Conservation (phyloP, 352 stramenopile species). For the Phytophthora megakarya region DNA sequence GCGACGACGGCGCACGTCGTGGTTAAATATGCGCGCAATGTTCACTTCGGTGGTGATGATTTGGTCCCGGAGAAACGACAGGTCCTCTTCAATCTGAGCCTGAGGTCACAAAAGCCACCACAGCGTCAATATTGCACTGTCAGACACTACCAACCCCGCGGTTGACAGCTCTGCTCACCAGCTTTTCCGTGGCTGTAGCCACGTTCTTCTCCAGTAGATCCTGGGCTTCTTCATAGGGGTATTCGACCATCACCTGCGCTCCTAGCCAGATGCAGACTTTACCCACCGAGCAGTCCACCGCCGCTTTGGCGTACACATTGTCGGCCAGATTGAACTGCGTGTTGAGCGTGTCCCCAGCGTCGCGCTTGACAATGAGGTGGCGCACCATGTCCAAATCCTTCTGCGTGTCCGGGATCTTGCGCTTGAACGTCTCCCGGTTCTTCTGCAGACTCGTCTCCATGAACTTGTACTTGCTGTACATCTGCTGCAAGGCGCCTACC, state of each 20-base stretch:
- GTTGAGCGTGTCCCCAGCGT: conserved; percentile 79
- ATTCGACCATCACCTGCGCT: conserved; percentile 98
- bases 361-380: conserved; percentile 60
- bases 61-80: conserved; percentile 95
- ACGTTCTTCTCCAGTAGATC: conserved; percentile 87
- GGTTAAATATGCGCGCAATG: conserved; percentile 97
- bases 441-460: conserved; percentile 90
- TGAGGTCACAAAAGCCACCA: conserved; percentile 20
- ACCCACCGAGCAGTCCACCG: conserved; percentile 87
- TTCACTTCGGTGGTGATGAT: conserved; percentile 98
- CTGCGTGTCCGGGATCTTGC: conserved; percentile 92
- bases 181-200: conserved; percentile 62
- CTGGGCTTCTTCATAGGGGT: conserved; percentile 96
- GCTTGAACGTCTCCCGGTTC: conserved; percentile 87
- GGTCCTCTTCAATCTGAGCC: conserved; percentile 88
- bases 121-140: not conserved
- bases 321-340: conserved; percentile 95
- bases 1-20: conserved; percentile 92
- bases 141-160: not conserved
- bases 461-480: conserved; percentile 93
- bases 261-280: conserved; percentile 98
- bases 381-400: conserved; percentile 71
- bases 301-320: conserved; percentile 95
- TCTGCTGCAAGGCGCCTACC: conserved; percentile 80
- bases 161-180: conserved; percentile 44